Conservation (phyloP, 2,329 filamentous ascomycete genomes). For the Aspergillus clavatus region DNA sequence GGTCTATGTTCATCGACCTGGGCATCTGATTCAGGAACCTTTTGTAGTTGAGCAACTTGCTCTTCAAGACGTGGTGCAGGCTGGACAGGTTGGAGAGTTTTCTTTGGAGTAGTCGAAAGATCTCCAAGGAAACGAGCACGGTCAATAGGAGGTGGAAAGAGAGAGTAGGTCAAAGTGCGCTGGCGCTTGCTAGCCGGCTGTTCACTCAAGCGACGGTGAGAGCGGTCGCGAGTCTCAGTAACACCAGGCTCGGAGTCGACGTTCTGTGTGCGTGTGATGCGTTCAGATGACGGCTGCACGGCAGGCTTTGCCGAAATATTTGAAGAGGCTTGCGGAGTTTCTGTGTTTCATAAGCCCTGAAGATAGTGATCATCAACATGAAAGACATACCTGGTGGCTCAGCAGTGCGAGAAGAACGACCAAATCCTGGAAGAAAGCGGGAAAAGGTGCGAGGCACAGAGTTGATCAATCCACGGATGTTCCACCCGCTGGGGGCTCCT, state of each 20-base stretch:
- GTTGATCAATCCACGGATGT: slow-evolving; percentile 25
- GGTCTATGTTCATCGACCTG: background rate
- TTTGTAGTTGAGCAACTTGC: background rate
- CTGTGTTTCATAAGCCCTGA: slow-evolving; percentile 11
- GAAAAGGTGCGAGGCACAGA: slow-evolving; percentile 29
- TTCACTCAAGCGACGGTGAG: slow-evolving; percentile 12
- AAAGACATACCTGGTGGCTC: slow-evolving; percentile 13
- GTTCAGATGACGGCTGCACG: slow-evolving; percentile 5
- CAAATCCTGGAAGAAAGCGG: slow-evolving; percentile 20
- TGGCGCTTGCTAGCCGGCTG: slow-evolving; percentile 15
- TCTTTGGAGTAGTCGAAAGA: slow-evolving; percentile 7
- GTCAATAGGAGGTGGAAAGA: slow-evolving; percentile 25
- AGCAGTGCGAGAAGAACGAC: slow-evolving; percentile 12
- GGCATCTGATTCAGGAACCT: slow-evolving; percentile 3
- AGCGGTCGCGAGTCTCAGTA: slow-evolving; percentile 6
- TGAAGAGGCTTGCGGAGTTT: slow-evolving; percentile 12
- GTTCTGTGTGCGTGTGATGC: slow-evolving; percentile 9
- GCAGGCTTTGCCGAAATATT: background rate
- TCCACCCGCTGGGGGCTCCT: slow-evolving; percentile 23
- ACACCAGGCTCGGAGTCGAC: background rate
- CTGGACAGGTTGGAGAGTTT: background rate
- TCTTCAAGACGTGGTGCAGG: background rate
- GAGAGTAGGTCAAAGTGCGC: slow-evolving; percentile 22
- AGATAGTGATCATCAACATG: background rate
- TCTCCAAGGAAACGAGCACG: slow-evolving; percentile 18